phyloP scores from a whole-genome alignment of 73 alveolate genomes.

The Stentor roeselii region DNA sequence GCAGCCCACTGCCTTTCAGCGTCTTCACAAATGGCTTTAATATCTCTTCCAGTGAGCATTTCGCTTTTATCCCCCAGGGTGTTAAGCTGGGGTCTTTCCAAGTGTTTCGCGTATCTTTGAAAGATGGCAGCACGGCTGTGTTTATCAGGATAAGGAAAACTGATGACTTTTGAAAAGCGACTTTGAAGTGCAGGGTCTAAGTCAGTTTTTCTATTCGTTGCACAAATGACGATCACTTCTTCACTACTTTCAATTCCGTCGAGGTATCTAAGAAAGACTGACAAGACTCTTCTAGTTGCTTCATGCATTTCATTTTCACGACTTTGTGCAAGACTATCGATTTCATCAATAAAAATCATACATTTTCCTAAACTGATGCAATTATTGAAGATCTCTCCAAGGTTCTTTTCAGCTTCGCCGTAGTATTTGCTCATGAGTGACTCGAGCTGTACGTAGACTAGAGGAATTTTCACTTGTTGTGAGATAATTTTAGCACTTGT shows the following conservation, averaged over 20 bases:
- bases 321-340: constrained; percentile 75
- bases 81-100: constrained; percentile 47
- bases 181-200: constrained; percentile 82
- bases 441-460: constrained; percentile 85
- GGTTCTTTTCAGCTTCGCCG: constrained; percentile 80
- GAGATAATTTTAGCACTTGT: constrained; percentile 88
- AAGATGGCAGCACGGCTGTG: constrained; percentile 67
- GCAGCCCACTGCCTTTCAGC: constrained; percentile 92
- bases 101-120: constrained; percentile 75
- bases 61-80: constrained; percentile 50
- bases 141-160: constrained; percentile 74
- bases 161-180: constrained; percentile 65
- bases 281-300: constrained; percentile 79
- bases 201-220: constrained; percentile 86
- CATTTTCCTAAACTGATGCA: constrained; percentile 73
- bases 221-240: constrained; percentile 77
- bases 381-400: constrained; percentile 77
- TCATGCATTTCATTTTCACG: constrained; percentile 85
- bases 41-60: constrained; percentile 75
- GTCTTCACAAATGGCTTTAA: constrained; percentile 77
- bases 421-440: constrained; percentile 79
- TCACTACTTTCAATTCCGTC: constrained; percentile 83
- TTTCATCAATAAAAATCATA: constrained; percentile 82
- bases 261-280: constrained; percentile 75
- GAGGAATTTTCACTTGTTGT: constrained; percentile 76